Base-by-base conservation (phyloP, 805 yeast species). In the Yamadazyma tumulicola region DNA sequence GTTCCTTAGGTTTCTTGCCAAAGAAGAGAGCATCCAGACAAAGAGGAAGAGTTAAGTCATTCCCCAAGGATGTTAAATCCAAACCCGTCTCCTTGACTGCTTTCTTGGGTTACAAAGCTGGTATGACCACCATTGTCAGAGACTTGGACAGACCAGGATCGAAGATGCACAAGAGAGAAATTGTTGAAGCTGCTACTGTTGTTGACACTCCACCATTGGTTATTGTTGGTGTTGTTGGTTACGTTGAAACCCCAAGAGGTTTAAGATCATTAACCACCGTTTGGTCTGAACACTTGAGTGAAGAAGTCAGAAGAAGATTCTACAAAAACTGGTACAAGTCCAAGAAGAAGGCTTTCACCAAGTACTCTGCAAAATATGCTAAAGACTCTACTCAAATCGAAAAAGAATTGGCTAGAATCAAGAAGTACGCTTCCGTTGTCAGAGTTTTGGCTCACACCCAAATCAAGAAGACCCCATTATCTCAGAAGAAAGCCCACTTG, bases 261-360 rank as follows among this genome's bases (percentile, higher is more conserved):
- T 81, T 93, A 69, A 88, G 98, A 78, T 87, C 98, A 50, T 83
- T 93, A 73, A 87, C 97, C 73, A 93, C 98, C 65, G 98, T 93
- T 69, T 93, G 98, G 98, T 98, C 98, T 66, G 97, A 93, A 81
- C 98, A 93, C 78, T 81, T 93, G 68, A 85, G 96, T 64, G 98
- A 93, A 70, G 98, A 93, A 77, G 81, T 93, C 74, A 91, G 83
- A 85, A 87, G 98, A 82, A 87, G 97, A 81, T 93, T 93, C 96
- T 93, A 93, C 96, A 93, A 89, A 87, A 93, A 91, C 96, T 93
- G 98, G 98, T 93, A 86, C 96, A 89, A 89, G 83, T 83, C 96
- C 59, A 93, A 93, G 91, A 93, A 93, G 96, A 89, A 89, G 91
- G 98, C 98, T 65, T 93, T 93, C 94, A 85, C 97, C 85, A 89